Conservation (phyloP, 306 rosid species). For the Malus orientalis region DNA sequence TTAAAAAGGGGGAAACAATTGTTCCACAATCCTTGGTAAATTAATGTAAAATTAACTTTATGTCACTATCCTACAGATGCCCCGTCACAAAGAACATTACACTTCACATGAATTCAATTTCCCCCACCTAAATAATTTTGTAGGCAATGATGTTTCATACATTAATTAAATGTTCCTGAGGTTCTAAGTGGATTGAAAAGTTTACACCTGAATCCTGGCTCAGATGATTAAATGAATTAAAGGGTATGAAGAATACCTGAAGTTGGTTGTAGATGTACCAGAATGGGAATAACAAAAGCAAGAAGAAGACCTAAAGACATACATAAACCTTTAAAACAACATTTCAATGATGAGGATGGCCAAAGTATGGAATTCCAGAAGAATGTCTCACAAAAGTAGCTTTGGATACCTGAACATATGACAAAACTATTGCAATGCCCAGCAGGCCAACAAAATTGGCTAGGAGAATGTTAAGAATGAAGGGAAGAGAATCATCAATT, state of each 20-base stretch:
- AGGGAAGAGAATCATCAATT: constrained; percentile 94
- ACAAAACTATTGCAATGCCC: constrained; percentile 78
- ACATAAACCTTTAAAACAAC: constrained; percentile 21
- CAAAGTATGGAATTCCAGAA: constrained; percentile 5
- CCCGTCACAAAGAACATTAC: background rate
- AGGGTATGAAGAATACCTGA: constrained; percentile 50
- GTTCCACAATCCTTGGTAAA: background rate
- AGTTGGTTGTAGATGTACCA: constrained; percentile 90
- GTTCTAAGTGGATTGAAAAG: background rate
- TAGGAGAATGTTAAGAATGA: constrained; percentile 85
- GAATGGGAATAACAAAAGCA: constrained; percentile 80
- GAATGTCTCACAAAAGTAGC: background rate
- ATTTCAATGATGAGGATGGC: constrained; percentile 5
- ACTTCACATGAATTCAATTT: background rate
- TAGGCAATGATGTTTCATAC: background rate
- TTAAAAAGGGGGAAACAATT: background rate
- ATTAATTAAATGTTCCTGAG: background rate
- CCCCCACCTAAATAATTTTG: background rate
- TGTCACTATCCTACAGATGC: background rate
- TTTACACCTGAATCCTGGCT: background rate
- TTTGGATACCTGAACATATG: constrained; percentile 71
- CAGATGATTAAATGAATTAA: background rate
- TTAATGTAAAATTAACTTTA: background rate
- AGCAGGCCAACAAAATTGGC: constrained; percentile 88
- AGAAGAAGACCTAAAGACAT: constrained; percentile 54